These are phyloP conservation scores for Parathielavia appendiculata DNA, from an alignment of 495 filamentous ascomycete species.

Conservation along the genomic window DNA sequence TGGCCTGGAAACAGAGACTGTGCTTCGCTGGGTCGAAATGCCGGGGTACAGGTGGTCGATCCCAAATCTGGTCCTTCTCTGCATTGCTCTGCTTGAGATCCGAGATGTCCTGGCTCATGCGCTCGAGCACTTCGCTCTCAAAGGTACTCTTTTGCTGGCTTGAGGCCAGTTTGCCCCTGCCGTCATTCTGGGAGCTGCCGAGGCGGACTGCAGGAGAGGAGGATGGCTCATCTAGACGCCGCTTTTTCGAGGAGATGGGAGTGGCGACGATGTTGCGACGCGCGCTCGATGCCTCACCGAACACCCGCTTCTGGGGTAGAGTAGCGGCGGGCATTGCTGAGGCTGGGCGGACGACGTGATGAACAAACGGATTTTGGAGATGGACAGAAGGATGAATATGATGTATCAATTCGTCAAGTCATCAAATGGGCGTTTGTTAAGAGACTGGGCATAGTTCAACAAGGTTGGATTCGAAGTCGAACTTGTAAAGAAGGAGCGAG, in stretches of 20 bases:
- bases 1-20: conserved; percentile 84
- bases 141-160: conserved; percentile 88
- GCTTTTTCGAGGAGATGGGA: conserved; percentile 57
- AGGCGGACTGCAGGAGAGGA: conserved; percentile 50
- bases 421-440: background rate
- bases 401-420: conserved; percentile 6
- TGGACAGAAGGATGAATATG: background rate
- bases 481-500: background rate
- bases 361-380: background rate
- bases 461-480: background rate
- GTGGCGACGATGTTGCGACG: conserved; percentile 42
- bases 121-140: conserved; percentile 89
- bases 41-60: conserved; percentile 64
- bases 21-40: conserved; percentile 64
- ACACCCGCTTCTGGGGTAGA: conserved; percentile 51
- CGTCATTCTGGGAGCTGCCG: conserved; percentile 54
- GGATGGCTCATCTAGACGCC: conserved; percentile 62
- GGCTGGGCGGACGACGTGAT: background rate
- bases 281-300: conserved; percentile 47
- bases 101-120: conserved; percentile 84
- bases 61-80: conserved; percentile 94
- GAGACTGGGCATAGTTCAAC: background rate
- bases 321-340: conserved; percentile 38
- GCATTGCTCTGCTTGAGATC: conserved; percentile 77
- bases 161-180: conserved; percentile 60